Conservation (phyloP, 306 rosid genomes). For the Cucurbita pepo region DNA sequence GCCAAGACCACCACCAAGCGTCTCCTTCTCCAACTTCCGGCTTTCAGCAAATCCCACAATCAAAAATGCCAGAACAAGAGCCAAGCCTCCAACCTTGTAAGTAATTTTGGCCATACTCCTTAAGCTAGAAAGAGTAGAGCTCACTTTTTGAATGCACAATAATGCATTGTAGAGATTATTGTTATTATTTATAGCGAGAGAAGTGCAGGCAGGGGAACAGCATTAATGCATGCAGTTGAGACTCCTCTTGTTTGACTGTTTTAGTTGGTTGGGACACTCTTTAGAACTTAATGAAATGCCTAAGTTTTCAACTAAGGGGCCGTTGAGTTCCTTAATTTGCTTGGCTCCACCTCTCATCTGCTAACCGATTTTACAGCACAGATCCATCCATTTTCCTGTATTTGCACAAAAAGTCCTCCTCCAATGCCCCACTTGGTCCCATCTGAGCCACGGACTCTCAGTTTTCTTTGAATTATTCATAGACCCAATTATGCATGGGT, state of each 20-base stretch:
- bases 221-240: slow-evolving; percentile 35
- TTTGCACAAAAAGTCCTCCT: not conserved
- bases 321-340: slow-evolving; percentile 24
- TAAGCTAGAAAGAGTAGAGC: not conserved
- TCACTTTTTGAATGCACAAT: not conserved
- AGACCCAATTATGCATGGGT: not conserved
- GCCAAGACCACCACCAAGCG: slow-evolving; percentile 1
- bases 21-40: slow-evolving; percentile 19
- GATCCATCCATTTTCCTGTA: not conserved
- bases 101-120: slow-evolving; percentile 29
- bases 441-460: not conserved
- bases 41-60: slow-evolving; percentile 32
- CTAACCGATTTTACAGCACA: slow-evolving; percentile 1
- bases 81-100: slow-evolving; percentile 18
- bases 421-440: not conserved
- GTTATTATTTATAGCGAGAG: slow-evolving; percentile 24
- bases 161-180: not conserved
- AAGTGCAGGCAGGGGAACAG: not conserved
- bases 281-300: slow-evolving; percentile 4
- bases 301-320: slow-evolving; percentile 26
- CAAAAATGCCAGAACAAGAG: slow-evolving; percentile 21
- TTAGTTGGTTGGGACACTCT: slow-evolving; percentile 3
- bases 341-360: slow-evolving; percentile 30
- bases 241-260: not conserved
- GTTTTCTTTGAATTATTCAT: not conserved